Evolutionary conservation across 2,329 filamentous ascomycete genomes (phyloP), one percentile per base, ranked within the genome.

Genomic region (Penicillium sp.): DNA sequence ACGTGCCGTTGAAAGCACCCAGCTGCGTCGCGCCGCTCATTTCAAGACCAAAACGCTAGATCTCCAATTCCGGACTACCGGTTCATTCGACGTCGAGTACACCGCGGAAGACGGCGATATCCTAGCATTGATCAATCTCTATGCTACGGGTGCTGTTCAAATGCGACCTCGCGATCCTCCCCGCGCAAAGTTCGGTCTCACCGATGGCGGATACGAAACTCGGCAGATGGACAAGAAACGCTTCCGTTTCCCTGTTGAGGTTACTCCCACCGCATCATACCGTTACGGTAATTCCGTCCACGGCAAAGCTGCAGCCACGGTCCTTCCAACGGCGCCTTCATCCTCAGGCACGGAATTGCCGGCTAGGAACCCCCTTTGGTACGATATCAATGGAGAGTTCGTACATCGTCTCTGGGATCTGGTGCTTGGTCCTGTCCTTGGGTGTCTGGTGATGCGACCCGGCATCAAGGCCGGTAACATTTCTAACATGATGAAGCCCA

Each of bases 1-100:
- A 41, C 74, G 78, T 12, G 66, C 71, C 8, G 71, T 81, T 43
- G 75, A 77, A 50, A 61, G 69, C 15, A 65, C 65, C 0, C 75
- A 80, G 50, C 69, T 81, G 25, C 73, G 69, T 19, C 69, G 71
- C 10, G 79, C 80, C 0, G 62, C 70, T 4, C 58, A 63, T 6
- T 81, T 77, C 72, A 82, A 82, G 60, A 64, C 66, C 3, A 62
- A 71, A 0, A 65, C 73, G 10, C 69, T 82, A 17, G 80, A 82
- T 58, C 57, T 65, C 0, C 68, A 70, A 5, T 70, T 82, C 33
- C 64, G 61, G 25, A 55, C 59, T 1, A 61, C 68, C 4, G 73
- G 70, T 4, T 66, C 68, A n/a, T 69, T 67, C 29, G 67, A 70
- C 7, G 57, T 77, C 27, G 66, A 69, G 17, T 75, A 76, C 55